Base-by-base conservation (phyloP, 306 rosid genomes). In the Clitoria ternatea region DNA sequence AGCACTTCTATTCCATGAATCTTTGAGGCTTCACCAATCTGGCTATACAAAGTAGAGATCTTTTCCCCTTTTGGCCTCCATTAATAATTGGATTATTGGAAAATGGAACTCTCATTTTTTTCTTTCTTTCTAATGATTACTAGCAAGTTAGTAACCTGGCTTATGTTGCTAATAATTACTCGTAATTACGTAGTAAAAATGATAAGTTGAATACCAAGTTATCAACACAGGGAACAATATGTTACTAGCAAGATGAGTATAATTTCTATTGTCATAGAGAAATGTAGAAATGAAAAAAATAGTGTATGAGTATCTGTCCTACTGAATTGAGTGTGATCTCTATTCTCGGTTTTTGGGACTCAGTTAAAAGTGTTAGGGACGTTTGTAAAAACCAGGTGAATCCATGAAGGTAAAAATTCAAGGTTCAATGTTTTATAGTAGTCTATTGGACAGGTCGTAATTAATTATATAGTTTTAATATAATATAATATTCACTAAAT, bases 1-100 rank as follows among this genome's bases (percentile, higher is more conserved):
- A 56, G 57, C 65, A 68, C 63, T 72, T 53, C 0, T 65, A 45
- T 66, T 44, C 23, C 68, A 40, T 42, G 45, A 50, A 17, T 48
- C 30, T 14, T 7, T 35, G 54, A 73, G 0, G 30, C 47, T 61
- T 39, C 27, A 24, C 40, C 54, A 24, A 52, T 44, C 47, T 66
- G 61, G 42, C 22, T 11, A 35, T 48, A 18, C 11, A 48, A 65
- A 2, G 26, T 26, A 44, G 17, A 44, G 39, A 39, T 39, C 1
- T 13, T 23, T 13, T 42, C 6, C 18, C 17, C 6, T 3, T n/a
- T n/a, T 3, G 4, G 45, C 6, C 45, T 13, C 17, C 45, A 13
- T 40, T 3, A 26, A 6, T 24, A 8, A 40, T 45, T 18, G 10
- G 42, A 6, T 24, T 4, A 40, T 45, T 18, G 10, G 42, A 65